phyloP scores from a whole-genome alignment of 1,284 basidiomycete genomes.

The Naganishia albida region DNA sequence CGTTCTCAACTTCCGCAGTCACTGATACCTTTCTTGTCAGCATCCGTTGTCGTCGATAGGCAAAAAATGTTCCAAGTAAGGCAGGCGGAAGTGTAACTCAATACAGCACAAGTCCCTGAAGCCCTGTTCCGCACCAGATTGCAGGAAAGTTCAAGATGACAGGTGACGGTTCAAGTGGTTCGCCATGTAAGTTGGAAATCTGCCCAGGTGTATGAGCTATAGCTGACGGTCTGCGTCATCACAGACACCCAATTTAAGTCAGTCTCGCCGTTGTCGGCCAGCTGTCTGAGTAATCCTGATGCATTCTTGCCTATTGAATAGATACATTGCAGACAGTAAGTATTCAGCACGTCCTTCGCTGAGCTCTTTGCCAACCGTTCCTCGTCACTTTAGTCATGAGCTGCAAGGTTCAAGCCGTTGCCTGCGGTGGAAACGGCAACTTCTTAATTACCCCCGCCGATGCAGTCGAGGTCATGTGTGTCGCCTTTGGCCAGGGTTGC shows the following conservation, averaged over 20 bases:
- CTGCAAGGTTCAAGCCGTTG: slow-evolving; percentile 67
- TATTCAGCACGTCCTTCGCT: slow-evolving; percentile 37
- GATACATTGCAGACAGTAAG: slow-evolving; percentile 57
- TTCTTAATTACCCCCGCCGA: slow-evolving; percentile 71
- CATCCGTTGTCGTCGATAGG: slow-evolving; percentile 76
- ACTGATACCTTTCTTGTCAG: slow-evolving; percentile 22
- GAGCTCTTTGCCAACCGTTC: neutral
- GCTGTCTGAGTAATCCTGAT: neutral
- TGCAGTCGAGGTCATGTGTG: slow-evolving; percentile 65
- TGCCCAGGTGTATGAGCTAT: neutral
- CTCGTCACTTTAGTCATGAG: slow-evolving; percentile 56
- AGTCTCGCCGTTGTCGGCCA: slow-evolving; percentile 15
- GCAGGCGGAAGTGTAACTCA: neutral
- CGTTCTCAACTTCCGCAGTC: neutral
- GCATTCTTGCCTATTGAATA: slow-evolving; percentile 60
- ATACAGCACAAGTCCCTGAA: neutral
- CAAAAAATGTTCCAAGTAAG: slow-evolving; percentile 79
- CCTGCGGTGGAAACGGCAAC: slow-evolving; percentile 86
- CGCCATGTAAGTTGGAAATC: slow-evolving; percentile 51
- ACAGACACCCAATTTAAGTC: slow-evolving; percentile 72
- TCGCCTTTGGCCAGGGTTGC: slow-evolving; percentile 61
- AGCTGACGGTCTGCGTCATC: slow-evolving; percentile 67
- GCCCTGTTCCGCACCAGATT: slow-evolving; percentile 34
- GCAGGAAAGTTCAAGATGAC: slow-evolving; percentile 79
- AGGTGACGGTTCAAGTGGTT: slow-evolving; percentile 64